Evolutionary conservation across 345 rosid genomes (phyloP), one percentile per base, ranked within the genome.

Genomic region (Pugionium cornutum): DNA sequence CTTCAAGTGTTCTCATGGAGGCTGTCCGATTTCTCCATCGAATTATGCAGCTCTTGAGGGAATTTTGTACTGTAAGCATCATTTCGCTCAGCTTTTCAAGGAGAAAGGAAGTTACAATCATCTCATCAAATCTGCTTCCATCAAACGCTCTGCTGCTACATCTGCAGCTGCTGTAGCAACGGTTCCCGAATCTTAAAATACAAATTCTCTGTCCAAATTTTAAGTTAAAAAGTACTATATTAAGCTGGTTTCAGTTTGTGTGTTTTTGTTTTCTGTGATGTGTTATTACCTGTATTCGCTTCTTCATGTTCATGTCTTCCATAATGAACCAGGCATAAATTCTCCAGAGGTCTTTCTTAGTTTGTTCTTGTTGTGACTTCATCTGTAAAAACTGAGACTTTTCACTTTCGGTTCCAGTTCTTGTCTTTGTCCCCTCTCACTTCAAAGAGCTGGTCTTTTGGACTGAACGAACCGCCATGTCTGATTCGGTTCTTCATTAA

Each of bases 101-200:
- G 97, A 94, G 84, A 95, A 95, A 62, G 99, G 99, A 37, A 95
- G 91, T 82, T 95, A 95, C 82, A 91, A 85, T 59, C 97, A 95
- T 72, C 83, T 90, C 1, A 80, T 89, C 77, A 89, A 89, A 75
- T 88, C 88, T 2, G 94, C 96, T 61, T 78, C 97, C 8, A 78
- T 86, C 48, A 89, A 84, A 76, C 94, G 89, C 3, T 75, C 83
- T 2, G 82, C 86, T 11, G 82, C 85, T 3, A 89, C 86, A 58
- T 81, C 92, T 4, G 82, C 86, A 57, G 81, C 89, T 2, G 82
- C 86, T 0, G 85, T 89, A 4, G 81, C 83, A n/a, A 36, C 92
- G 0, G 72, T 83, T 4, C 87, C 90, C 0, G 96, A 91, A 66
- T 80, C 84, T 53, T 91, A 76, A 84, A n/a, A 10, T 57, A 5